These are phyloP conservation scores for Jacaranda copaia DNA, from an alignment of 257 asterid genomes.

Conservation along the genomic window DNA sequence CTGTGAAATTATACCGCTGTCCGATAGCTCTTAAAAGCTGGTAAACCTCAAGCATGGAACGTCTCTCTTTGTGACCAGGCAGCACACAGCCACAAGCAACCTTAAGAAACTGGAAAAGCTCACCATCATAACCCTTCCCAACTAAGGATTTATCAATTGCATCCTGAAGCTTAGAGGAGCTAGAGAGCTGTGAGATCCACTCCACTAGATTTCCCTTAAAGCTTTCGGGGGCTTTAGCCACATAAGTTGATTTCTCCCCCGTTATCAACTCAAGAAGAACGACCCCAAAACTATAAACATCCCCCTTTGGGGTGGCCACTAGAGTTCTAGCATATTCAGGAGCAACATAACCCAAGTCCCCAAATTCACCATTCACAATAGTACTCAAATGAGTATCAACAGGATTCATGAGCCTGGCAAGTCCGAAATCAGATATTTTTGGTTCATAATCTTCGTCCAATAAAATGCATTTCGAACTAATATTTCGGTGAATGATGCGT, in stretches of 20 bases:
- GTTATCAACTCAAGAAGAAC: conserved; percentile 84
- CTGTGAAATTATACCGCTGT: conserved; percentile 57
- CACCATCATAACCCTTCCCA: conserved; percentile 65
- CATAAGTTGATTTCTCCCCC: conserved; percentile 60
- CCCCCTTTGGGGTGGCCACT: conserved; percentile 88
- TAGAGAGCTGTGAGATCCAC: conserved; percentile 69
- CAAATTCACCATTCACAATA: conserved; percentile 78
- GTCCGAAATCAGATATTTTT: conserved; percentile 75
- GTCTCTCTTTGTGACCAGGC: conserved; percentile 71
- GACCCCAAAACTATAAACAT: conserved; percentile 79
- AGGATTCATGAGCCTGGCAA: conserved; percentile 83
- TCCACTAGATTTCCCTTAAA: conserved; percentile 75
- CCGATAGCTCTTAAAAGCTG: conserved; percentile 76
- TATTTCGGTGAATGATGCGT: conserved; percentile 60
- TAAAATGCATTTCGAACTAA: conserved; percentile 64
- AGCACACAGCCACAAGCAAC: conserved; percentile 79
- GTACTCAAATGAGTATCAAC: conserved; percentile 76
- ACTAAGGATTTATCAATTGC: conserved; percentile 61
- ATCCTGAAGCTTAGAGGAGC: conserved; percentile 60
- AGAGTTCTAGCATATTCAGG: conserved; percentile 78
- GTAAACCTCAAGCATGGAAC: conserved; percentile 81
- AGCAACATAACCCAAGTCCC: conserved; percentile 81
- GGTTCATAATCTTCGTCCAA: conserved; percentile 57
- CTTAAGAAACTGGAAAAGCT: conserved; percentile 72
- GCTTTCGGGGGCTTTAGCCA: conserved; percentile 64